phyloP scores from a whole-genome alignment of 73 alveolate species.

The Paramecium biaurelia region DNA sequence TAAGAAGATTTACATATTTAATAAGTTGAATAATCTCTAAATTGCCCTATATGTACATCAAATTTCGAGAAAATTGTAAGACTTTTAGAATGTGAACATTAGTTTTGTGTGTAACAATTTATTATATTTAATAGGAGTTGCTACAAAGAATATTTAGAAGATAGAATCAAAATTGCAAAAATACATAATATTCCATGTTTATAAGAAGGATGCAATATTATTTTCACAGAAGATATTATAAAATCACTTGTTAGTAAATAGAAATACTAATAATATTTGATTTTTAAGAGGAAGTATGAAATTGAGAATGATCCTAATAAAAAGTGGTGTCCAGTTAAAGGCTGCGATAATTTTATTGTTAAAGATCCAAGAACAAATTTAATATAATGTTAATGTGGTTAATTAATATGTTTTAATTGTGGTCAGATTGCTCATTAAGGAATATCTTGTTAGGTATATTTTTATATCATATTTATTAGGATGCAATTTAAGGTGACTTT shows the following conservation, averaged over 20 bases:
- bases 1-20: neutral
- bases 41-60: neutral
- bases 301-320: conserved; percentile 42
- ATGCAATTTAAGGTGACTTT: conserved; percentile 23
- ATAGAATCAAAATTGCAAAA: conserved; percentile 10
- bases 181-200: conserved; percentile 39
- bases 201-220: neutral
- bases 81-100: neutral
- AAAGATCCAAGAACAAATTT: neutral
- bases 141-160: conserved; percentile 5
- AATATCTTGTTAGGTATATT: neutral
- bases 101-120: neutral
- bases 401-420: conserved; percentile 36
- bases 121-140: neutral
- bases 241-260: neutral
- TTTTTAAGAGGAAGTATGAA: neutral
- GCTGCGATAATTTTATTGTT: neutral
- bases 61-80: neutral
- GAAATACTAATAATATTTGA: conserved; percentile 18
- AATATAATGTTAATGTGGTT: conserved; percentile 22
- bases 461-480: no score
- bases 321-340: conserved; percentile 54
- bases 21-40: neutral
- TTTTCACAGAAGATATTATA: conserved; percentile 8
- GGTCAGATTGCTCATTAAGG: conserved; percentile 9